phyloP scores from a whole-genome alignment of 305 asterid genomes.

The Fraxinus xanthoxyloides region DNA sequence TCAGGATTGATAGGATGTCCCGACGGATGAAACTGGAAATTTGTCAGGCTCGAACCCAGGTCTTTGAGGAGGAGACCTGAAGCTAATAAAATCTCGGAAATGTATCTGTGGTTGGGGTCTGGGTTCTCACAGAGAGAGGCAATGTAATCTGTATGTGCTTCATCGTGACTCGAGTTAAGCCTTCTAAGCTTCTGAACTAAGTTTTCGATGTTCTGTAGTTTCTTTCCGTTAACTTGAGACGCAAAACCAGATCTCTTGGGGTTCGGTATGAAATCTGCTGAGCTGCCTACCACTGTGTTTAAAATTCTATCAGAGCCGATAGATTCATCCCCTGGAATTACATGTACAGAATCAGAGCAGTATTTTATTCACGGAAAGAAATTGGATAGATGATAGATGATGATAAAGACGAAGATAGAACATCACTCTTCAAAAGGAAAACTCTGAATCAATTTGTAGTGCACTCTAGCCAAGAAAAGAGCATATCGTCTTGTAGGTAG shows the following conservation, averaged over 20 bases:
- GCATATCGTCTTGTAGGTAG: not conserved
- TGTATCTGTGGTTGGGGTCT: constrained; percentile 74
- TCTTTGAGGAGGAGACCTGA: constrained; percentile 93
- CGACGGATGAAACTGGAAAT: constrained; percentile 75
- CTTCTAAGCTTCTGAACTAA: constrained; percentile 76
- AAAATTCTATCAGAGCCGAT: constrained; percentile 26
- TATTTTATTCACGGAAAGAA: not conserved
- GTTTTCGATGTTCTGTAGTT: constrained; percentile 67
- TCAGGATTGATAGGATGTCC: constrained; percentile 89
- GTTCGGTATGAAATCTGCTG: constrained; percentile 21
- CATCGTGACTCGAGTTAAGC: constrained; percentile 84
- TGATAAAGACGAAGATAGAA: not conserved
- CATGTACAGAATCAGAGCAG: not conserved
- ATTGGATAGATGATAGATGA: not conserved
- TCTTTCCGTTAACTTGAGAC: constrained; percentile 54
- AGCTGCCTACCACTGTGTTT: constrained; percentile 24
- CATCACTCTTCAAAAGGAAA: not conserved
- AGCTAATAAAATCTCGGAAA: constrained; percentile 82
- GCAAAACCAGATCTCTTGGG: constrained; percentile 32
- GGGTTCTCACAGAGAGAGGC: constrained; percentile 81
- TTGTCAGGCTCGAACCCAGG: constrained; percentile 54
- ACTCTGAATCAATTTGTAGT: not conserved
- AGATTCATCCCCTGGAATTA: constrained; percentile 45
- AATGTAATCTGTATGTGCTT: constrained; percentile 76
- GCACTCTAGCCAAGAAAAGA: not conserved